Evolutionary conservation across 164 flowering plant species (phyloP).

Genomic region (Sextonia rubra): DNA sequence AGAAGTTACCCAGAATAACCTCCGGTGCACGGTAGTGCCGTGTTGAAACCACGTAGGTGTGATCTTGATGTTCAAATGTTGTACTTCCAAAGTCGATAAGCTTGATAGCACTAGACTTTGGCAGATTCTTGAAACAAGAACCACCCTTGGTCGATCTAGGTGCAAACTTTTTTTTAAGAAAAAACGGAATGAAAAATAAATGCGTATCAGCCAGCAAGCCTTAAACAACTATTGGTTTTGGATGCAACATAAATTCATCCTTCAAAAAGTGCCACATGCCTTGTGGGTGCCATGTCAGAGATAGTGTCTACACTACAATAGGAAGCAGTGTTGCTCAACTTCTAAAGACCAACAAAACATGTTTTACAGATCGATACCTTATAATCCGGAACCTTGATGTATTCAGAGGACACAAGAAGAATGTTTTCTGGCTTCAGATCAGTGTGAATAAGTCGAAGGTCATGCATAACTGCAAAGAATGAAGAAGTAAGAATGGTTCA

Average conservation of each 20-base stretch:
- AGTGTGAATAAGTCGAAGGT: conserved; percentile 79
- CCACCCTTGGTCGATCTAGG: conserved; percentile 61
- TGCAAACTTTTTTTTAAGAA: conserved; percentile 34
- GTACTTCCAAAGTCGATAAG: conserved; percentile 97
- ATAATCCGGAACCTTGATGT: conserved; percentile 75
- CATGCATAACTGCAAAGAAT: conserved; percentile 80
- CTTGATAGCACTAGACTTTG: conserved; percentile 83
- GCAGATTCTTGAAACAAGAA: conserved; percentile 70
- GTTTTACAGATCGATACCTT: conserved; percentile 42
- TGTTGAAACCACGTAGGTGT: conserved; percentile 77
- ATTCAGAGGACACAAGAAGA: conserved; percentile 82
- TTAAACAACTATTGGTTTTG: background rate
- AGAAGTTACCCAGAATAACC: conserved; percentile 64
- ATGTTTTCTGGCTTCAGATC: conserved; percentile 95
- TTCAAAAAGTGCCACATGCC: background rate
- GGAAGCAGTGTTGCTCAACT: background rate
- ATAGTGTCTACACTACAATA: background rate
- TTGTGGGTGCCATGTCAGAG: background rate
- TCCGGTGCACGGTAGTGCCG: conserved; percentile 79
- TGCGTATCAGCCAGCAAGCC: conserved; percentile 3
- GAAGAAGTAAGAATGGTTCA: background rate
- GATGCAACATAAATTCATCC: background rate
- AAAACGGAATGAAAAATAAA: conserved; percentile 4
- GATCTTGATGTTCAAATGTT: conserved; percentile 82
- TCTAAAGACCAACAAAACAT: background rate